These are phyloP conservation scores for Suillus ampliporus DNA, from an alignment of 768 basidiomycete genomes.

Conservation along the genomic window DNA sequence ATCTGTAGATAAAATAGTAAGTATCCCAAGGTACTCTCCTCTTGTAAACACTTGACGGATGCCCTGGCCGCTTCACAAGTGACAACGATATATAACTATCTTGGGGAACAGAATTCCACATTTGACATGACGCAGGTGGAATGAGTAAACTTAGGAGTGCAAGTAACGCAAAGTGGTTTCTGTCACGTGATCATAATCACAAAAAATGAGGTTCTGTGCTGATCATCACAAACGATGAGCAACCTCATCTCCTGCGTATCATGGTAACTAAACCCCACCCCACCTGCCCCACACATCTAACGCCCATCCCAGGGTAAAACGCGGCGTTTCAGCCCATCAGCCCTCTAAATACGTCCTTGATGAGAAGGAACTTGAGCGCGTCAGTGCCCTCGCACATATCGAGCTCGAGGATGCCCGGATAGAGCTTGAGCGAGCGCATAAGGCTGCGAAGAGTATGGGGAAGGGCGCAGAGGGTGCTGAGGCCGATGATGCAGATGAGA, in stretches of 20 bases:
- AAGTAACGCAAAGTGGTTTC: no score
- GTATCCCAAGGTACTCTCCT: no score
- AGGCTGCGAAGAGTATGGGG: constrained; percentile 75
- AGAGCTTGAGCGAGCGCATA: constrained; percentile 83
- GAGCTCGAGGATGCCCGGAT: constrained; percentile 89
- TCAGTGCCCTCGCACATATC: constrained; percentile 84
- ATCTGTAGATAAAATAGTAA: no score
- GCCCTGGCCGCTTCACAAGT: no score
- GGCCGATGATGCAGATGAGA: constrained; percentile 58
- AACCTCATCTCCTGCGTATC: constrained; percentile 76
- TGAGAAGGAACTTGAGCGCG: constrained; percentile 86
- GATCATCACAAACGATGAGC: constrained; percentile 52
- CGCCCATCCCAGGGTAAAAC: constrained; percentile 62
- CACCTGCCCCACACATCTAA: background rate
- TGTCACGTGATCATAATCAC: background rate
- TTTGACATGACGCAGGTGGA: no score
- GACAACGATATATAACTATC: no score
- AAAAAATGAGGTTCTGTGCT: constrained; percentile 3
- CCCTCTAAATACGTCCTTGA: constrained; percentile 91
- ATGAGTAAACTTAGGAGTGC: no score
- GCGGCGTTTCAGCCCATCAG: constrained; percentile 74
- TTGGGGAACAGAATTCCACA: no score
- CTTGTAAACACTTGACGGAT: no score
- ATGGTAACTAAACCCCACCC: constrained; percentile 44
- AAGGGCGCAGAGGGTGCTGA: constrained; percentile 69